These are phyloP conservation scores for Mycena epipterygia DNA, from an alignment of 768 basidiomycete genomes.

Conservation along the genomic window DNA sequence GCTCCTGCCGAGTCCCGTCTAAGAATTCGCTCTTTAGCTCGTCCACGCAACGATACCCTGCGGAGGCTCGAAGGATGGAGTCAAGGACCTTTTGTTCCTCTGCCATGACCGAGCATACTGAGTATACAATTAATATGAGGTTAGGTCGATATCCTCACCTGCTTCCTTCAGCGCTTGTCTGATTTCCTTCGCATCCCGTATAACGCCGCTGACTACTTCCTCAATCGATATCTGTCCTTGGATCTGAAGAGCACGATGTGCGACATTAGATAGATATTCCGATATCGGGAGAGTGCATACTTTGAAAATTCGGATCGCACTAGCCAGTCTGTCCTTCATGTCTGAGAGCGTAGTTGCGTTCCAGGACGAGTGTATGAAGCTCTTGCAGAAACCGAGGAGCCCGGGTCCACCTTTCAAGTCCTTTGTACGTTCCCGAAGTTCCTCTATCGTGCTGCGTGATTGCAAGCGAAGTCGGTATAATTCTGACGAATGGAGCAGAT, in stretches of 20 bases:
- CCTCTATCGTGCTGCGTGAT: not conserved
- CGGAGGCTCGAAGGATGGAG: not conserved
- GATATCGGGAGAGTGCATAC: not conserved
- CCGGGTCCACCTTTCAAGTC: not conserved
- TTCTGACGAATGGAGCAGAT: not conserved
- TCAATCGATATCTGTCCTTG: conserved; percentile 9
- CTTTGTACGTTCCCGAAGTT: not conserved
- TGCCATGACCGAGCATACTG: not conserved
- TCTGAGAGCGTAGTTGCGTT: conserved; percentile 1
- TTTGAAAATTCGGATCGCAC: conserved; percentile 1
- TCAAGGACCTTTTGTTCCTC: not conserved
- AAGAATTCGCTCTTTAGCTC: conserved; percentile 12
- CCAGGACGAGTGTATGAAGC: conserved; percentile 5
- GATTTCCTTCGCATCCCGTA: conserved; percentile 1
- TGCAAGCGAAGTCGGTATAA: not conserved
- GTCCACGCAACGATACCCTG: conserved; percentile 15
- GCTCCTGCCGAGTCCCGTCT: not conserved
- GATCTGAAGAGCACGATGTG: not conserved
- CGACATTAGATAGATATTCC: not conserved
- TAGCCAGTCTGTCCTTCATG: conserved; percentile 9
- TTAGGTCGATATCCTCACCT: not conserved
- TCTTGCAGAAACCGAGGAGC: not conserved
- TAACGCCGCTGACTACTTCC: not conserved
- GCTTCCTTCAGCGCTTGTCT: not conserved
- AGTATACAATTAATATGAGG: not conserved